Evolutionary conservation across 2,329 filamentous ascomycete genomes (phyloP), one percentile per base, ranked within the genome.

Genomic region (Sporothrix variecibatus): DNA sequence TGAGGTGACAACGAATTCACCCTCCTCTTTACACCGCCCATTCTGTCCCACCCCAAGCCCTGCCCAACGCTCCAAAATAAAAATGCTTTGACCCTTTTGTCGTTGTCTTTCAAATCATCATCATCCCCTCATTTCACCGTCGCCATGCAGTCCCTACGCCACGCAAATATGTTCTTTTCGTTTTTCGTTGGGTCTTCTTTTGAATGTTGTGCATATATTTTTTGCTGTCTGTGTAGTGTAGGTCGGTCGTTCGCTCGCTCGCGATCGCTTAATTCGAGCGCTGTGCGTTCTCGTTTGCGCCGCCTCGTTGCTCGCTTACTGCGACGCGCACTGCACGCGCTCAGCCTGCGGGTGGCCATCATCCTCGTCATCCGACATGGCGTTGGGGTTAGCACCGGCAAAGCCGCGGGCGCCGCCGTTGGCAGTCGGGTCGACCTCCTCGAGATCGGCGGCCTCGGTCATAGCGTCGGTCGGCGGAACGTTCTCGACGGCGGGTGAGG

Each of bases 401-500:
- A 93, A 92, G 62, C 92, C 92, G 78, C 92, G 88, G 72, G 88
- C 88, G 80, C 89, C 87, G 64, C 89, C 85, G 78, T 92, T 89
- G 79, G 87, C 89, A 1, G 26, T 58, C 4, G 53, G 23, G 58
- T 98, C 95, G 58, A 97, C 87, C 75, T 97, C 93, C 83, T 98
- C 94, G 46, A 98, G 88, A 70, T 93, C 90, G 79, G 92, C 97
- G 78, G 94, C 92, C 80, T 99, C 96, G 26, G 93, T 93, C 94
- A 98, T 98, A 43, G 93, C 91, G 80, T 98, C 95, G 38, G 87
- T 79, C 5, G 95, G 94, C 65, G 94, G 93, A 31, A 89, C 83
- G 73, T 88, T 85, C 81, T 93, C 87, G 53, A 91, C 81, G 53
- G 84, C 77, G 1, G 89, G 92, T 1, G 92, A 84, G 1, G 95